Base-by-base conservation (phyloP, 2,329 filamentous ascomycete species). In the Phyllosticta capitalensis region DNA sequence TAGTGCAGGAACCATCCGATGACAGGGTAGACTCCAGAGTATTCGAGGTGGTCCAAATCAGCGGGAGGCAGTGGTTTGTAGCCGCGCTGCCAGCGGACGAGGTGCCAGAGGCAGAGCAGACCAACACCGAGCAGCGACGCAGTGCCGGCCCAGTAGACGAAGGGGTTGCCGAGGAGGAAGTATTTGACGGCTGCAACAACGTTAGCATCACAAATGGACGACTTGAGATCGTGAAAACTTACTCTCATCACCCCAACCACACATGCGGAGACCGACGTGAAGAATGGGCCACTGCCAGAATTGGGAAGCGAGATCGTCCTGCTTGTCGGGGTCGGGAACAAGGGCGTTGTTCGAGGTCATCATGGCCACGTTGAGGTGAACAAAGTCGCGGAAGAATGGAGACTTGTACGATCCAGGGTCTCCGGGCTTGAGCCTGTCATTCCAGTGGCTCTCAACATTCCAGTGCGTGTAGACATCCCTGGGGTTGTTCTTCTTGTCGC, bases 281-380 rank as follows among this genome's bases (percentile, higher is more conserved):
- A 99, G 84, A 64, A 99, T 84, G 20, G 94, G 94, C 94, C 94
- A 99, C 76, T 99, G 92, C 94, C 94, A 99, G 80, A 92, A 96
- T 65, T 91, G 81, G 14, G 94, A 99, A 30, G 94, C 94, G 54
- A 99, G 84, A 69, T 99, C 94, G 69, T 99, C 94, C 74, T 99
- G 94, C 83, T 99, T 99, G 74, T 99, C 94, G 4, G 94, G 92
- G 69, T 99, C 94, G 3, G 94, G 94, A 20, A 99, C 90, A 52
- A 99, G 84, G 22, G 94, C 94, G 71, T 99, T 99, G 82, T 99
- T 99, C 48, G 94, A 97, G 3, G 94, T 99, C 92, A 97, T 96
- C 94, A 99, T 99, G 63, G 94, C 94, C 63, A 99, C 94, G 72
- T 99, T 99, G 63, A 97, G 79, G 74, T 99, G 94, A 64, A 99